Evolutionary conservation across 805 yeast genomes (phyloP).

Genomic region (Priceomyces haplophilus): DNA sequence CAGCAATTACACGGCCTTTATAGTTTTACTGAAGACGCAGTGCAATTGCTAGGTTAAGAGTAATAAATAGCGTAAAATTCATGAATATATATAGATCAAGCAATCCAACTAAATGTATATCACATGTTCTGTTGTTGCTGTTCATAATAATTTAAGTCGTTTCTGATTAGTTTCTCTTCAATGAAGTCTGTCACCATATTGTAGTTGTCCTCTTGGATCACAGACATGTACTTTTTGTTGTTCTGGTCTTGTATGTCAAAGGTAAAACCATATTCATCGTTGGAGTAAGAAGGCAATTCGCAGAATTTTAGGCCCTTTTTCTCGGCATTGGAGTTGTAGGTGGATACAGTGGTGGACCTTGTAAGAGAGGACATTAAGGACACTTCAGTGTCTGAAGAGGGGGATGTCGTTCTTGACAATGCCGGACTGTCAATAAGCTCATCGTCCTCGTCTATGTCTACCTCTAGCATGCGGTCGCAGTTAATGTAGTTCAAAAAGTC

Average conservation of each 20-base stretch:
- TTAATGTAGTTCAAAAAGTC: constrained; percentile 25
- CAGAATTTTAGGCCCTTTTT: constrained; percentile 22
- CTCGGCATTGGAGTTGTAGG: constrained; percentile 22
- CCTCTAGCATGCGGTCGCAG: constrained; percentile 17
- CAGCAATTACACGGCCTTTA: too few relatives aligned
- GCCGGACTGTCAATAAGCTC: constrained; percentile 21
- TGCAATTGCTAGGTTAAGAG: too few relatives aligned
- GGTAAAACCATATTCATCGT: constrained; percentile 14
- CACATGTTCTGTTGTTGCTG: constrained; percentile 7
- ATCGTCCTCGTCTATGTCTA: constrained; percentile 16
- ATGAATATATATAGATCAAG: constrained; percentile 5
- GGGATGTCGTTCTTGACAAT: constrained; percentile 40
- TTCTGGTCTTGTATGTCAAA: constrained; percentile 17
- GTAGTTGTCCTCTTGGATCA: constrained; percentile 35
- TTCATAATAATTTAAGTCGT: constrained; percentile 34
- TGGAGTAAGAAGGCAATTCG: constrained; percentile 32
- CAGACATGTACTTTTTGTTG: constrained; percentile 19
- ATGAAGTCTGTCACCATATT: constrained; percentile 39
- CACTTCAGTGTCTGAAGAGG: constrained; percentile 29
- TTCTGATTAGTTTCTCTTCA: constrained; percentile 38
- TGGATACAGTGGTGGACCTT: constrained; percentile 40
- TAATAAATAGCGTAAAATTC: constrained; percentile 7
- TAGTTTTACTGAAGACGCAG: too few relatives aligned
- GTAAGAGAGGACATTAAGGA: constrained; percentile 40
- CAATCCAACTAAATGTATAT: not conserved